Base-by-base conservation (phyloP, 2,329 filamentous ascomycete species). In the Orbilia ellipsospora region DNA sequence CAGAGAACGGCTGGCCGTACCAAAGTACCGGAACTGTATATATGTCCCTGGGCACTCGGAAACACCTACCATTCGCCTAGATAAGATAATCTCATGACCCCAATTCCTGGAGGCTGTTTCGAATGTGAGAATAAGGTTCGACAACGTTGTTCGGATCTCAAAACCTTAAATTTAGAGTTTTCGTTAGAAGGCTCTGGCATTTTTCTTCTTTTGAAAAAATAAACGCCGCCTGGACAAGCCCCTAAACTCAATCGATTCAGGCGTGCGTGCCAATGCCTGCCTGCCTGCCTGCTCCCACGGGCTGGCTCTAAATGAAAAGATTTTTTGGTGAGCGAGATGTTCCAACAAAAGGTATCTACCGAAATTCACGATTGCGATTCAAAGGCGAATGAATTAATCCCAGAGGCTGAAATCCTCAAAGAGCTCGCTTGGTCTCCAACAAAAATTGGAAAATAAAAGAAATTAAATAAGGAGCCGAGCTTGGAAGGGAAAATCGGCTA, bases 141-240 rank as follows among this genome's bases (percentile, higher is more conserved):
- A 69, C 72, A 75, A 64, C 72, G 72, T 75, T 75, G 64, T 69
- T 75, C 72, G 72, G 72, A 75, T 75, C 72, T 75, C 72, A 69
- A 61, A 75, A 75, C 72, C 72, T 75, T 75, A 75, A 73, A 75
- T 75, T 75, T 75, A 75, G 72, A 75, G 72, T 75, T 75, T 75
- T 75, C 72, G 72, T 75, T 75, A 69, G 72, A 75, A 64, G 31
- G 69, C 13, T 20, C 18, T 52, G 4, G 48, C 31, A 36, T 36
- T 52, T 68, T 68, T 75, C 62, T 75, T 69, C 68, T 64, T 75
- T 63, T 48, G 52, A 66, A 55, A 31, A 36, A 55, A 18, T 57
- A 63, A 59, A 54, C 60, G 52, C 20, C 50, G 55, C 31, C 31
- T 36, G 31, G 31, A 36, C 31, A 36, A 23, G 61, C 52, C 57